phyloP scores from a whole-genome alignment of 331 rosid species.

The Telfairia occidentalis region DNA sequence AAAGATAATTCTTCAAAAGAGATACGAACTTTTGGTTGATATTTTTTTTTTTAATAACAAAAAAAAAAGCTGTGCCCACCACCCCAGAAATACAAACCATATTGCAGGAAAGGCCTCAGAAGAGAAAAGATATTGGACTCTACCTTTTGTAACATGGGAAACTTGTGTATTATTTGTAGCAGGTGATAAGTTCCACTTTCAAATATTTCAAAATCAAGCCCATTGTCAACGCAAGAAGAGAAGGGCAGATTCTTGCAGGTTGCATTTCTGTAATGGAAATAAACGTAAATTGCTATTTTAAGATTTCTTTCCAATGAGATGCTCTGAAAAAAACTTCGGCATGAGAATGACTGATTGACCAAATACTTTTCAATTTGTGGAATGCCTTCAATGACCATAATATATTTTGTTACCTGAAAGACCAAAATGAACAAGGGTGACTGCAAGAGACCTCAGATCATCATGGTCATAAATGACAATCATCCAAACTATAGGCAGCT shows the following conservation, averaged over 20 bases:
- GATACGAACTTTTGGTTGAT: neutral
- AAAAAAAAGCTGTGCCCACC: neutral
- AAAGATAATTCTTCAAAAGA: neutral
- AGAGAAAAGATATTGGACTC: constrained; percentile 7
- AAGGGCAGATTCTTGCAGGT: constrained; percentile 41
- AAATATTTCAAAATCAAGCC: constrained; percentile 28
- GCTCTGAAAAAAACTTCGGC: constrained; percentile 47
- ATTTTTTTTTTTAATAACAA: too few species aligned
- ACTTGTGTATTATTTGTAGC: constrained; percentile 59
- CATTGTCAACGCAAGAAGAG: constrained; percentile 20
- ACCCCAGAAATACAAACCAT: neutral
- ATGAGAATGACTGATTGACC: constrained; percentile 36
- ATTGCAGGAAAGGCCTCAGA: neutral
- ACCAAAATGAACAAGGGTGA: constrained; percentile 19
- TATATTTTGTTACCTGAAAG: constrained; percentile 58
- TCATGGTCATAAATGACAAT: neutral
- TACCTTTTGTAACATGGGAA: constrained; percentile 58
- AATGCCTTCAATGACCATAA: constrained; percentile 46
- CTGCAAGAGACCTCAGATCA: neutral
- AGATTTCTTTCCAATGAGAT: constrained; percentile 25
- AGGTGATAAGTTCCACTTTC: constrained; percentile 56
- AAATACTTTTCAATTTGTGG: constrained; percentile 28
- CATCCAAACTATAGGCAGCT: neutral
- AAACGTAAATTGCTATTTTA: constrained; percentile 27
- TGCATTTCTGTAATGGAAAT: constrained; percentile 41